Base-by-base conservation (phyloP, 495 filamentous ascomycete genomes). In the Penicillium angulare region DNA sequence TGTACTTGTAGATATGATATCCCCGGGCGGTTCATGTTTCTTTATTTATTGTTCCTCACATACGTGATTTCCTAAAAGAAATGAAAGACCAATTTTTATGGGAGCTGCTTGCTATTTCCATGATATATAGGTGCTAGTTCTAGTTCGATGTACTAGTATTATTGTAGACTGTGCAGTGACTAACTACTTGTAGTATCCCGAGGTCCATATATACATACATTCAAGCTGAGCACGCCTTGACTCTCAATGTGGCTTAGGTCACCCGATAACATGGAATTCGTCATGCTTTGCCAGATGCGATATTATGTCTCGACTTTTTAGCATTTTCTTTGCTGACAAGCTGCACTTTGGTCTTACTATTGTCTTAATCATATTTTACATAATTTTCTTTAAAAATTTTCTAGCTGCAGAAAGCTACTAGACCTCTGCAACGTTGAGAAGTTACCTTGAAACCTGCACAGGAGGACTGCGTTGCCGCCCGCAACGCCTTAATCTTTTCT, bases 1-100 rank as follows among this genome's bases (percentile, higher is more conserved):
- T 97, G 59, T 97, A 97, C 64, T 73, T 97, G 66, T 96, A 74
- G 46, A 60, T 13, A 33, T 33, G 29, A 46, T 46, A 41, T 41
- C 38, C 38, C 38, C 22, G 8, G 8, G 27, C 20, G 10, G 38
- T 41, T 22, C 38, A 15, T n/a, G n/a, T n/a, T n/a, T n/a, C n/a
- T n/a, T n/a, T n/a, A n/a, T n/a, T n/a, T n/a, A n/a, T 12, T 17
- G 2, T 41, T 41, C 7, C 5, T 12, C n/a, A 7, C 34, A 7
- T 16, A 38, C 17, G 1, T 2, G 8, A 15, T 21, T 7, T 22
- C 18, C 15, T 10, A 20, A 22, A 20, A 22, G 22, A 41, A 41
- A 20, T 31, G 8, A 7, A 31, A 31, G 13, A 31, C n/a, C n/a
- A n/a, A n/a, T n/a, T n/a, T n/a, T n/a, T n/a, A n/a, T n/a, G n/a